A percentile compares a stretch with the other conserved stretches of the same genome.
These are phyloP conservation scores for Dryas drummondii DNA, from an alignment of 306 rosid genomes.

Conservation along the genomic window DNA sequence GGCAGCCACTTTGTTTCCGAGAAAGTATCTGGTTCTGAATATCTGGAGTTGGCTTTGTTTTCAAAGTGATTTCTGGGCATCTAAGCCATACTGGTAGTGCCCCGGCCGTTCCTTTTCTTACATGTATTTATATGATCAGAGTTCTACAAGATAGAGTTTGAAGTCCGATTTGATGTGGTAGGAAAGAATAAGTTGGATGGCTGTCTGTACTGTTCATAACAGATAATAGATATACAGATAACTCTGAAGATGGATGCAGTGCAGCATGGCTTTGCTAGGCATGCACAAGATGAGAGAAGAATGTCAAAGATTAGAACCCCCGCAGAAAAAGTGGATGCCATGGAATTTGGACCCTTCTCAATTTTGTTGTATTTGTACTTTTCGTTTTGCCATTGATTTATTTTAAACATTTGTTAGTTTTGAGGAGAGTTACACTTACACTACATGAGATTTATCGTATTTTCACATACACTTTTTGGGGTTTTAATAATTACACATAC, in stretches of 20 bases:
- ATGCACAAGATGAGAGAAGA: background rate
- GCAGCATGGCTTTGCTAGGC: background rate
- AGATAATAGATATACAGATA: background rate
- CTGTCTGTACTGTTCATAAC: background rate
- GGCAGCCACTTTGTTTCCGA: constrained; percentile 17
- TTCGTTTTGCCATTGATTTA: background rate
- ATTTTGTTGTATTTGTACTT: background rate
- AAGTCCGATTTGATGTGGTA: background rate
- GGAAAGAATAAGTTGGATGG: background rate
- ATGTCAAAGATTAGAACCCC: background rate
- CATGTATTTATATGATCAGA: background rate
- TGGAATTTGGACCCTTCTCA: background rate
- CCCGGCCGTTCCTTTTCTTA: background rate
- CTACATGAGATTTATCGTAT: too few relatives aligned
- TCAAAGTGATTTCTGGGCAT: background rate
- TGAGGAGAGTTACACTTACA: background rate
- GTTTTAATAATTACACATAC: too few relatives aligned
- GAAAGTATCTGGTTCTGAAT: constrained; percentile 1
- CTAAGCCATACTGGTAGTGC: background rate
- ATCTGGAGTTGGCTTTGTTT: background rate
- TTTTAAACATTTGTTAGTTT: background rate
- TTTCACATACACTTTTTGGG: too few relatives aligned
- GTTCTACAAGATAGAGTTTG: background rate
- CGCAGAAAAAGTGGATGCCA: background rate
- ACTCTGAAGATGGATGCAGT: background rate